Percentiles rank a stretch among this genome's conserved stretches.
phyloP scores from a whole-genome alignment of 2,329 filamentous ascomycete genomes.

The Mollisia scopiformis region DNA sequence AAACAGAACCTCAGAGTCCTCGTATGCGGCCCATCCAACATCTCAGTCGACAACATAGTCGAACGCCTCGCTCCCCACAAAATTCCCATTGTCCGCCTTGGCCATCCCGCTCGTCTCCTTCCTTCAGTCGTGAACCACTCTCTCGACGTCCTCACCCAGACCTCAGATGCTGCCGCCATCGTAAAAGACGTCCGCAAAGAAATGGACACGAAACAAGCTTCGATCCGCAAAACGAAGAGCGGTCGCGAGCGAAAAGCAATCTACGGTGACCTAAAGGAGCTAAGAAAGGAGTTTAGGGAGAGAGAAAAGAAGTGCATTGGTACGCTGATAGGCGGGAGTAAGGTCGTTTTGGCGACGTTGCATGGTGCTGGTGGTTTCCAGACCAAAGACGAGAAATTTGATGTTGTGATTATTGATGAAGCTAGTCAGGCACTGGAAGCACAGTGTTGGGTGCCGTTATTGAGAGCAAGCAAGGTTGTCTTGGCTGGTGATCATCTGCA shows the following conservation, averaged over 20 bases:
- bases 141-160: constrained; percentile 86
- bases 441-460: constrained; percentile 92
- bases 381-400: constrained; percentile 78
- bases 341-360: constrained; percentile 88
- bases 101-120: constrained; percentile 88
- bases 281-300: constrained; percentile 86
- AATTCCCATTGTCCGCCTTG: constrained; percentile 84
- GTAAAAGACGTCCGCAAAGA: constrained; percentile 89
- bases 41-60: constrained; percentile 97
- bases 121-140: constrained; percentile 89
- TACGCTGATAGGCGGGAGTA: constrained; percentile 74
- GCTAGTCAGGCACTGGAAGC: constrained; percentile 94
- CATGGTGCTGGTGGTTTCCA: constrained; percentile 90
- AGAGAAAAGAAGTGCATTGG: constrained; percentile 82
- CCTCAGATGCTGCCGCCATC: constrained; percentile 85
- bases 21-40: constrained; percentile 96
- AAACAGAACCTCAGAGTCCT: constrained; percentile 74
- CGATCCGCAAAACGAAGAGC: constrained; percentile 82
- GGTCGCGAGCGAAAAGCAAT: constrained; percentile 79
- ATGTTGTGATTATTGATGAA: constrained; percentile 95
- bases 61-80: constrained; percentile 86
- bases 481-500: constrained; percentile 95
- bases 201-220: constrained; percentile 90
- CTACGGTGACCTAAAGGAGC: constrained; percentile 81
- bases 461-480: constrained; percentile 81